Base-by-base conservation (phyloP, 345 rosid genomes). In the Syzygium aqueum region DNA sequence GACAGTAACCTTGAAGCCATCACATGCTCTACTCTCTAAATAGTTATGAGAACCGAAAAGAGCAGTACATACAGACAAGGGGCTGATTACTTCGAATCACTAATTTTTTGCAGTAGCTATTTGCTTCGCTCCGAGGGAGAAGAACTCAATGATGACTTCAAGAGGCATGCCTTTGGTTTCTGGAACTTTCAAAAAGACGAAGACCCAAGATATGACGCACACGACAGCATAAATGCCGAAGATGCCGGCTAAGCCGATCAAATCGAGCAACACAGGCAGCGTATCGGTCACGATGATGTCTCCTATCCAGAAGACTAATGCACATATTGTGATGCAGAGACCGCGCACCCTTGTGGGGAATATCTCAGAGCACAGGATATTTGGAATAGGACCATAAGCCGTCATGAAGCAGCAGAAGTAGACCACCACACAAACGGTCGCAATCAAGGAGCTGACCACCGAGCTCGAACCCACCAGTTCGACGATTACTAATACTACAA, bases 161-260 rank as follows among this genome's bases (percentile, higher is more conserved):
- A 97, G 95, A 22, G 99, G 99, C 98, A 97, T 95, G 59, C 98
- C 98, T 91, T 97, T 96, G 88, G 98, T 97, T 91, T 97, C 99
- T 0, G 99, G 99, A 37, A 97, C 99, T 89, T 95, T 97, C 91
- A 94, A 85, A 95, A 90, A 97, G 40, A 97, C 95, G 50, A 97
- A 97, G 78, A 95, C 43, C 97, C 95, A 96, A 51, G 98, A 97
- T 87, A 97, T 85, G 27, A 90, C 50, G 16, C 99, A 97, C 56
- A 96, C 93, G 5, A 93, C 91, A 0, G 96, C 98, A 86, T 95
- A 97, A 25, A 96, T 93, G 85, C 96, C 90, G 22, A 94, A 97
- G 43, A 92, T 84, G 54, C 99, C 99, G 0, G 91, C 94, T 3
- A 97, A 92, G 52, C 99, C 99, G 3, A 97, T 92, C 10, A 98